Conservation (phyloP, 495 filamentous ascomycete species). For the Elaphomyces granulatus region DNA sequence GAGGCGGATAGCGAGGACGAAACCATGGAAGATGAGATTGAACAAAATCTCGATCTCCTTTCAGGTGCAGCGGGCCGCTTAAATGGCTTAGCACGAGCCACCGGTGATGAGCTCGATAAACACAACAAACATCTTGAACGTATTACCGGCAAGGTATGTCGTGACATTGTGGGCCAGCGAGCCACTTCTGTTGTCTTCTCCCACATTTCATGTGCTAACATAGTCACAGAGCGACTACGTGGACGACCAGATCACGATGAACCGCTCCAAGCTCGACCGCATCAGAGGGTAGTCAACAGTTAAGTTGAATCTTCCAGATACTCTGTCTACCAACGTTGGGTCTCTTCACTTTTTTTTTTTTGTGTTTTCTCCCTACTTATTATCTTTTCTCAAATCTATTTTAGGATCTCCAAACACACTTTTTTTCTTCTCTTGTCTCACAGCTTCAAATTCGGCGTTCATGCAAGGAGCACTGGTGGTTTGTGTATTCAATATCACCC, state of each 20-base stretch:
- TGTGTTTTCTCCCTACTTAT: too few species aligned
- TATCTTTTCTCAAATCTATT: too few species aligned
- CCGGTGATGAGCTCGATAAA: conserved; percentile 56
- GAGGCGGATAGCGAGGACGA: conserved; percentile 65
- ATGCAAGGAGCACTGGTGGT: too few species aligned
- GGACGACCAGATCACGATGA: conserved; percentile 57
- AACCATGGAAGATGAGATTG: conserved; percentile 59
- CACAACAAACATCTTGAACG: conserved; percentile 63
- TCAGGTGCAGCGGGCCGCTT: conserved; percentile 44
- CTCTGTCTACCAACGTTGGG: too few species aligned
- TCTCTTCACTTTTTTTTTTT: too few species aligned
- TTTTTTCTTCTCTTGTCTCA: too few species aligned
- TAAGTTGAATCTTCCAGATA: too few species aligned
- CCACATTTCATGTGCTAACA: conserved; percentile 15
- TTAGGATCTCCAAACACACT: too few species aligned
- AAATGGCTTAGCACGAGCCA: conserved; percentile 52
- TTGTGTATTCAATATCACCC: too few species aligned
- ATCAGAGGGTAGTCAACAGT: too few species aligned
- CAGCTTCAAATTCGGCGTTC: too few species aligned
- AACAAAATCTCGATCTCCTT: conserved; percentile 47
- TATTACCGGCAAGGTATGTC: conserved; percentile 52
- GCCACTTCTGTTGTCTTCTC: neutral
- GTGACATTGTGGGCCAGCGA: too few species aligned
- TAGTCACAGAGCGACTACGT: conserved; percentile 45
- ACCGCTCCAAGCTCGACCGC: conserved; percentile 47